Percentiles rank a stretch among this genome's conserved stretches.
These are phyloP conservation scores for Eustoma russellianum DNA, from an alignment of 257 asterid species.

Conservation along the genomic window DNA sequence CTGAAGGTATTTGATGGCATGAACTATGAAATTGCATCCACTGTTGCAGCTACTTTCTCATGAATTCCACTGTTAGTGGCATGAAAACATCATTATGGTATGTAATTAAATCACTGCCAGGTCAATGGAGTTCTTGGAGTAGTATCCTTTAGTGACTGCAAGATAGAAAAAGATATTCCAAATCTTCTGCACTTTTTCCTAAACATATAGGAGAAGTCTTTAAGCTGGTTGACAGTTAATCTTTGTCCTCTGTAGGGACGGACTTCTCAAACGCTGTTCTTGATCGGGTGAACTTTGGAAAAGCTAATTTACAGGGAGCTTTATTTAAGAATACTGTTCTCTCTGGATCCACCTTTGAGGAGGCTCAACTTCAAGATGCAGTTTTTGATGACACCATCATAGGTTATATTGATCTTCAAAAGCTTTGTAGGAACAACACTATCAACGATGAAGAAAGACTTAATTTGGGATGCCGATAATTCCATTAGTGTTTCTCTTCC, in stretches of 20 bases:
- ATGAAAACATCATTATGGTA: no score
- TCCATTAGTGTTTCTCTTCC: neutral
- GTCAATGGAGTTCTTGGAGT: no score
- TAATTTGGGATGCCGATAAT: slow-evolving; percentile 71
- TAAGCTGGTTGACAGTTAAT: no score
- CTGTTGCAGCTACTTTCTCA: no score
- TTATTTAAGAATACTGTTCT: slow-evolving; percentile 72
- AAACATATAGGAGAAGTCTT: no score
- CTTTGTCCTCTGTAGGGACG: slow-evolving; percentile 39
- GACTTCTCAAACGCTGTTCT: slow-evolving; percentile 87
- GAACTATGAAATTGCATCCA: no score
- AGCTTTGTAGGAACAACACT: slow-evolving; percentile 66
- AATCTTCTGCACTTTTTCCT: no score
- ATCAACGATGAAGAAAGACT: slow-evolving; percentile 58
- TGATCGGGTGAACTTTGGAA: slow-evolving; percentile 80
- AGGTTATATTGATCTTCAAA: slow-evolving; percentile 86
- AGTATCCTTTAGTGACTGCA: no score
- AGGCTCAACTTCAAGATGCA: slow-evolving; percentile 69
- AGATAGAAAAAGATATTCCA: no score
- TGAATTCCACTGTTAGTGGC: no score
- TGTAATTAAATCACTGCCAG: no score
- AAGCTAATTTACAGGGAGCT: slow-evolving; percentile 76
- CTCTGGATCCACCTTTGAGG: slow-evolving; percentile 78
- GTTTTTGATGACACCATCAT: slow-evolving; percentile 88
- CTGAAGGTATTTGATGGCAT: no score